Evolutionary conservation across 2,329 filamentous ascomycete species (phyloP), one percentile per base, ranked within the genome.

Genomic region (Colletotrichum scovillei): DNA sequence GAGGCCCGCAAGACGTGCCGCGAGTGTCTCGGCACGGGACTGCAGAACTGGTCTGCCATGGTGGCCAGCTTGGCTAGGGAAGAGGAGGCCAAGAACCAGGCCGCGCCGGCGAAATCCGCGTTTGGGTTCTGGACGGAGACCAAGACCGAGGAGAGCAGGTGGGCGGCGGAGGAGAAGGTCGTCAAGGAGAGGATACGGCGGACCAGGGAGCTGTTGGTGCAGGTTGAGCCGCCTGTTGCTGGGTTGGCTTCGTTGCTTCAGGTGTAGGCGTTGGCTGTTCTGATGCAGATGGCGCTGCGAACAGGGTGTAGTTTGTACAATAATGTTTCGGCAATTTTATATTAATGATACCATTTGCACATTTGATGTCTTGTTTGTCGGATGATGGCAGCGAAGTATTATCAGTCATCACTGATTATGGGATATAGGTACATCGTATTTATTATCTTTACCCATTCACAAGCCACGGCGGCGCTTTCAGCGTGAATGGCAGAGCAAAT

Each of bases 11-110:
- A 89, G 75, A 91, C 90, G 52, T 98, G 95, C 80, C 89, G 89
- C 42, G 89, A 96, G 76, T 98, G 96, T 79, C 88, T 98, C 6
- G 86, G 90, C 71, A 91, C 93, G 2, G 94, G 94, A 0, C 86
- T 98, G 1, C 88, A 89, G 6, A 97, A 98, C 80, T 98, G 95
- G 95, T 89, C 89, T 59, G 88, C 87, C 32, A 98, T 98, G 93
- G 92, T 97, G 24, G 85, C 86, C 12, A 87, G 88, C 69, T 86
- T 97, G 59, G 89, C 89, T 30, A 84, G 83, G 64, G 86, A 88
- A 53, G 88, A 90, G 78, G 80, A 81, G 53, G 79, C 80, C 42
- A 79, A 81, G 72, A 80, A 83, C 71, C 82, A 77, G n/a, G 76
- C 75, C 12, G 59, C 73, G 42, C 64, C 73, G 22, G 72, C 59